Conservation (phyloP, 2,329 filamentous ascomycete genomes). For the Ophiostoma montium region DNA sequence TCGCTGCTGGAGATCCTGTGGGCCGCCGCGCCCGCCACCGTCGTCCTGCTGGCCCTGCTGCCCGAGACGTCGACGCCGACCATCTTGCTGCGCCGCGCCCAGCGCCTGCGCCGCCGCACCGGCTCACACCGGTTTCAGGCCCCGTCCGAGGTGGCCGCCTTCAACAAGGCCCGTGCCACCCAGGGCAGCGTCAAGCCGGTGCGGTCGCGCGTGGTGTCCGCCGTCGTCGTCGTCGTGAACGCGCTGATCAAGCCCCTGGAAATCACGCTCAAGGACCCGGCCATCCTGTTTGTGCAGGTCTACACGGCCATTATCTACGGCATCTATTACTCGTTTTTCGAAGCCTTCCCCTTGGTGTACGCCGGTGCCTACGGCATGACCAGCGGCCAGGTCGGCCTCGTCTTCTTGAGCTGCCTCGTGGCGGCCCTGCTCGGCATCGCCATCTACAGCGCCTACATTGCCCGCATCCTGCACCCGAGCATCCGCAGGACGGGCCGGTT, state of each 20-base stretch:
- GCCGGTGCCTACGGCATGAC: constrained; percentile 44
- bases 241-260: constrained; percentile 42
- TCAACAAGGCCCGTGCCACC: background rate
- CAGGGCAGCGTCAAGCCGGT: constrained; percentile 26
- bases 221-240: constrained; percentile 33
- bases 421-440: constrained; percentile 37
- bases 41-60: constrained; percentile 23
- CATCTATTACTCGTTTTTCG: constrained; percentile 50
- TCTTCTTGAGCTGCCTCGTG: constrained; percentile 47
- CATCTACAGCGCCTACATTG: constrained; percentile 36
- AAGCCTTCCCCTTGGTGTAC: constrained; percentile 53
- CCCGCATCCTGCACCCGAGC: constrained; percentile 36
- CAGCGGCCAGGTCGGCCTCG: constrained; percentile 41
- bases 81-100: constrained; percentile 41
- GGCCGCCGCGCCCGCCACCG: constrained; percentile 27
- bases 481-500: constrained; percentile 31
- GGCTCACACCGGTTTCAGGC: constrained; percentile 42
- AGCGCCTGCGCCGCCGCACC: constrained; percentile 35
- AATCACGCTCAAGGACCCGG: constrained; percentile 44
- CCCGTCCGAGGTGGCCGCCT: constrained; percentile 42
- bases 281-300: constrained; percentile 46
- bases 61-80: constrained; percentile 25
- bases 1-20: constrained; percentile 21
- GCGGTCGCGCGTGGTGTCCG: background rate
- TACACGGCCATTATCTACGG: constrained; percentile 49